phyloP scores from a whole-genome alignment of 306 rosid genomes.

The Dalbergia oliveri region DNA sequence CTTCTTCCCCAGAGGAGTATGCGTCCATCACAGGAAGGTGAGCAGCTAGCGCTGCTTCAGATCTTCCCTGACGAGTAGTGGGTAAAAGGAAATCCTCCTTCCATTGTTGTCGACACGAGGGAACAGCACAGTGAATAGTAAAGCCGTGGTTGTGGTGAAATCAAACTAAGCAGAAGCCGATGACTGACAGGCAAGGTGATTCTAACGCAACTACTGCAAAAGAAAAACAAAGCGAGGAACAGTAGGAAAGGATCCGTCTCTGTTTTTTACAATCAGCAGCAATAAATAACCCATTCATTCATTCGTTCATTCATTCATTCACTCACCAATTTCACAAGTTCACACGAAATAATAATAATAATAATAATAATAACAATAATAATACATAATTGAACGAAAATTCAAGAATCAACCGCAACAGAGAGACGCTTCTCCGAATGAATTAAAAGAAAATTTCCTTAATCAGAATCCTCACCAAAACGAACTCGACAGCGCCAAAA shows the following conservation, averaged over 20 bases:
- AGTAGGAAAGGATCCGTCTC: conserved; percentile 92
- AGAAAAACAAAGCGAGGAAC: conserved; percentile 73
- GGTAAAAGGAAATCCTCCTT: conserved; percentile 61
- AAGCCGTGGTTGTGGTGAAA: conserved; percentile 64
- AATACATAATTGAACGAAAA: conserved; percentile 32
- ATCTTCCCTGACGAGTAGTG: conserved; percentile 76
- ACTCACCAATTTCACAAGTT: conserved; percentile 51
- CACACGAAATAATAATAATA: neutral
- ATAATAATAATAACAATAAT: neutral
- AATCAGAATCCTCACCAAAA: conserved; percentile 96
- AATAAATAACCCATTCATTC: conserved; percentile 31
- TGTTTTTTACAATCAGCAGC: conserved; percentile 50
- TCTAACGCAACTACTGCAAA: conserved; percentile 84
- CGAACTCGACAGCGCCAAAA: conserved; percentile 78
- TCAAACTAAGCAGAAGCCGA: conserved; percentile 49
- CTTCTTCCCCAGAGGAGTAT: conserved; percentile 82
- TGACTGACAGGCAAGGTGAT: conserved; percentile 40
- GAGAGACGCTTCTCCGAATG: conserved; percentile 68
- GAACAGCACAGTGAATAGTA: conserved; percentile 44
- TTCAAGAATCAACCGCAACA: conserved; percentile 67
- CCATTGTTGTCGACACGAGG: conserved; percentile 54
- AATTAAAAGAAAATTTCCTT: conserved; percentile 73
- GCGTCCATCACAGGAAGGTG: conserved; percentile 68
- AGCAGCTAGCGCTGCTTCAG: conserved; percentile 84
- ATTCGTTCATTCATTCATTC: neutral